A percentile compares a stretch with the other conserved stretches of the same genome.
These are phyloP conservation scores for Mycogone perniciosa DNA, from an alignment of 2,329 filamentous ascomycete genomes.

Conservation along the genomic window DNA sequence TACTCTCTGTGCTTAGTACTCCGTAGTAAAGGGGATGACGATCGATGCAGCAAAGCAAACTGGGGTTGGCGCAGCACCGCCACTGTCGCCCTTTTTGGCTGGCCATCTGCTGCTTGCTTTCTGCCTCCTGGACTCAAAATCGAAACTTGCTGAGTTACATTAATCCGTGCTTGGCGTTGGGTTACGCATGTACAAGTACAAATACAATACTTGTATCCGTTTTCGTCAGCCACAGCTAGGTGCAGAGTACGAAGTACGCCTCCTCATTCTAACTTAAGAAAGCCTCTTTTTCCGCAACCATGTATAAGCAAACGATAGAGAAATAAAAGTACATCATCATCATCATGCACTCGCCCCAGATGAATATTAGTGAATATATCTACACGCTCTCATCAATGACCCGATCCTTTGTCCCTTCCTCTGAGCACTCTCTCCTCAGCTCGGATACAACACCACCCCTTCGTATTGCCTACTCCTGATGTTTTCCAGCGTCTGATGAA, in stretches of 20 bases:
- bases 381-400: slow-evolving; percentile 5
- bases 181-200: slow-evolving; percentile 1
- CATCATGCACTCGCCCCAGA: slow-evolving; percentile 6
- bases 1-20: background rate
- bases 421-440: slow-evolving; percentile 18
- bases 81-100: background rate
- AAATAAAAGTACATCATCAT: slow-evolving; percentile 12
- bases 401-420: background rate
- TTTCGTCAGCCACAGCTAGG: slow-evolving; percentile 1
- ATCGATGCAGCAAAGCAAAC: slow-evolving; percentile 4
- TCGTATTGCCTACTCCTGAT: slow-evolving; percentile 90
- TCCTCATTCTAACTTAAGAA: background rate
- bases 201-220: background rate
- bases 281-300: background rate
- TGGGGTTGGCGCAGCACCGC: background rate
- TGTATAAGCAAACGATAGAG: slow-evolving; percentile 1
- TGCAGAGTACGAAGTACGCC: background rate
- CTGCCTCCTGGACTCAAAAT: slow-evolving; percentile 2
- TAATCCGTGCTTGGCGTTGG: slow-evolving; percentile 6
- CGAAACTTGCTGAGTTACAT: slow-evolving; percentile 8
- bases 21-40: slow-evolving; percentile 10
- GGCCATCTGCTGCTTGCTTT: background rate
- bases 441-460: slow-evolving; percentile 70
- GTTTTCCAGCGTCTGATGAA: slow-evolving; percentile 89
- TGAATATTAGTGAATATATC: slow-evolving; percentile 9